Base-by-base conservation (phyloP, 2,329 filamentous ascomycete species). In the Arthrobotrys iridis region DNA sequence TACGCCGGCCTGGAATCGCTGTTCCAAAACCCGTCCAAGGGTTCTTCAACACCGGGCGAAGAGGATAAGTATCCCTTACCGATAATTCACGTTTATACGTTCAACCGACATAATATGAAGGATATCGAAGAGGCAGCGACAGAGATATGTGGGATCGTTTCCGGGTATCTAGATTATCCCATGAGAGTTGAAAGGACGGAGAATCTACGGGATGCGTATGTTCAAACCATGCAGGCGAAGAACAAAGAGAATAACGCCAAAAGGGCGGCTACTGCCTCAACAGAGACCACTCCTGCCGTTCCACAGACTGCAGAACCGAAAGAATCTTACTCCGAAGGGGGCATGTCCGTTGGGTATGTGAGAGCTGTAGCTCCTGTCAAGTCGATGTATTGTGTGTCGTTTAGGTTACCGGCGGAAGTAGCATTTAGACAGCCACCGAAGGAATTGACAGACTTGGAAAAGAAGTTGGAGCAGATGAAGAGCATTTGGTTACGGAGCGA, bases 341-440 rank as follows among this genome's bases (percentile, higher is more conserved):
- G 87, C 40, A 82, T 88, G 13, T 82, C 84, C 28, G 84, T 90
- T 4, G 83, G 84, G 67, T 87, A 89, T 81, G 93, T 98, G 33
- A 87, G 95, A 77, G 89, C 96, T 78, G 95, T 99, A 65, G 92
- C 93, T 71, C 95, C 95, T 3, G 90, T 92, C 80, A 99, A 99
- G 86, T 88, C 91, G 81, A 97, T 97, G 93, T 98, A 94, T 82
- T 98, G 95, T 82, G 94, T 93, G 28, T 96, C 89, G 78, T 98
- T 99, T 83, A 88, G 93, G 77, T 81, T 99, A 74, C 95, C 95
- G 1, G 83, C 85, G 33, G 89, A 92, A 79, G 92, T 97, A 4
- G 95, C 93, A 11, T 97, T 97, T 83, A 92, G 62, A 22, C 35
- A 33, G 3, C 70, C 70, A 11, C 20, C 95, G 81, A 85, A 87